Evolutionary conservation across 192 early-diverging fungal genomes (phyloP).

Genomic region (Paraglomus brasilianum): DNA sequence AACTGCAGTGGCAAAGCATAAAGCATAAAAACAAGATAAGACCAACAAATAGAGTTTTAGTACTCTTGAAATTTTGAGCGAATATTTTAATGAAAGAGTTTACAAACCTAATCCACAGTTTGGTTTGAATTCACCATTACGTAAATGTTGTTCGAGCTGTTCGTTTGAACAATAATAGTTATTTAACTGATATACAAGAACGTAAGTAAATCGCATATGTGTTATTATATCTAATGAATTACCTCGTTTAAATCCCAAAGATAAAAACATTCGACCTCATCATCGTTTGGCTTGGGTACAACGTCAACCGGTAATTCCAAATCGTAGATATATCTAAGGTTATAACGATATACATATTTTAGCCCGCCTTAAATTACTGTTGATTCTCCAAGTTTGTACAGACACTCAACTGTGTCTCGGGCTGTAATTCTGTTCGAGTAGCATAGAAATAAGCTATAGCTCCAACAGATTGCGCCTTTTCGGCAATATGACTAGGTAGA

Average conservation of each 20-base stretch:
- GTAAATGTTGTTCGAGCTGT: slow-evolving; percentile 40
- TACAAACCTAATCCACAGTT: slow-evolving; percentile 67
- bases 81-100: not conserved
- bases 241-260: slow-evolving; percentile 70
- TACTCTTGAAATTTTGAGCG: not conserved
- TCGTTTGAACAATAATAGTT: not conserved
- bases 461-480: slow-evolving; percentile 52
- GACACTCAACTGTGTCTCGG: slow-evolving; percentile 72
- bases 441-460: slow-evolving; percentile 70
- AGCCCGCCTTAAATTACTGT: not conserved
- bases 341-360: not conserved
- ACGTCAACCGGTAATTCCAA: slow-evolving; percentile 65
- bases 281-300: slow-evolving; percentile 71
- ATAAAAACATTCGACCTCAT: slow-evolving; percentile 81
- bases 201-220: not conserved
- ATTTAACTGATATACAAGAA: not conserved
- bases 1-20: slow-evolving; percentile 28
- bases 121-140: slow-evolving; percentile 72
- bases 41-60: not conserved
- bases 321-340: slow-evolving; percentile 74
- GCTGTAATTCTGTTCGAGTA: slow-evolving; percentile 62
- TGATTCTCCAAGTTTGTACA: not conserved
- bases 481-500: slow-evolving; percentile 56
- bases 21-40: not conserved
- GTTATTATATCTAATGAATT: slow-evolving; percentile 17